These are phyloP conservation scores for Cordyceps cateniannulata DNA, from an alignment of 2,329 filamentous ascomycete genomes.

Conservation along the genomic window DNA sequence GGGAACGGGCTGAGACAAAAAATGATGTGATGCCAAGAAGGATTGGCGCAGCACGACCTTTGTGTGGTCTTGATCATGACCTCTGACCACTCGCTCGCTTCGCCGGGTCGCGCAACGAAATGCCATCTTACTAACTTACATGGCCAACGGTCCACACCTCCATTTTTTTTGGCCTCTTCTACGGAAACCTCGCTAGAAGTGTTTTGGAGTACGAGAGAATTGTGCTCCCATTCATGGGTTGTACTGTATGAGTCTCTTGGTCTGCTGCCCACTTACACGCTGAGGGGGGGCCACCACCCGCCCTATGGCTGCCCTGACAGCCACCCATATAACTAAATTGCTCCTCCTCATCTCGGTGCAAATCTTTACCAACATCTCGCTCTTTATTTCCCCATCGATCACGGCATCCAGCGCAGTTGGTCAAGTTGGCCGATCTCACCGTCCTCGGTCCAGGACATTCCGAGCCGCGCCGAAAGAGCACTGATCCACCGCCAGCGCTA, in stretches of 20 bases:
- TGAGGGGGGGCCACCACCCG: neutral
- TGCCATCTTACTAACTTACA: too few relatives aligned
- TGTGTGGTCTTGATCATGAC: too few relatives aligned
- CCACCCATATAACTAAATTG: too few relatives aligned
- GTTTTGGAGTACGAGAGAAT: too few relatives aligned
- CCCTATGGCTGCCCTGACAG: too few relatives aligned
- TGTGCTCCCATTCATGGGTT: neutral
- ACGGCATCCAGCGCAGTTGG: neutral
- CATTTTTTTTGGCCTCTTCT: neutral
- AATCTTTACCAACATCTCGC: neutral
- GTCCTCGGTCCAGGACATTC: neutral
- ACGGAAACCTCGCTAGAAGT: too few relatives aligned
- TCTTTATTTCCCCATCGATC: neutral
- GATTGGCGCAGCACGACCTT: neutral
- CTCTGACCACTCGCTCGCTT: neutral
- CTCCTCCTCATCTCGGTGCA: neutral
- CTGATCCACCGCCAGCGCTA: conserved; percentile 1
- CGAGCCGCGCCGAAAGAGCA: conserved; percentile 1
- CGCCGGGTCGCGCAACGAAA: neutral
- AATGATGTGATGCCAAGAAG: conserved; percentile 7
- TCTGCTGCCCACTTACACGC: neutral
- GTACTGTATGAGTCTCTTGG: neutral
- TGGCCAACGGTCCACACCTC: neutral
- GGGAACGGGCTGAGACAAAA: neutral
- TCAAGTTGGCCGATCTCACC: neutral